A percentile compares a stretch with the other conserved stretches of the same genome.
These are phyloP conservation scores for Scheffersomyces titani DNA, from an alignment of 1,139 yeast species.

Conservation along the genomic window DNA sequence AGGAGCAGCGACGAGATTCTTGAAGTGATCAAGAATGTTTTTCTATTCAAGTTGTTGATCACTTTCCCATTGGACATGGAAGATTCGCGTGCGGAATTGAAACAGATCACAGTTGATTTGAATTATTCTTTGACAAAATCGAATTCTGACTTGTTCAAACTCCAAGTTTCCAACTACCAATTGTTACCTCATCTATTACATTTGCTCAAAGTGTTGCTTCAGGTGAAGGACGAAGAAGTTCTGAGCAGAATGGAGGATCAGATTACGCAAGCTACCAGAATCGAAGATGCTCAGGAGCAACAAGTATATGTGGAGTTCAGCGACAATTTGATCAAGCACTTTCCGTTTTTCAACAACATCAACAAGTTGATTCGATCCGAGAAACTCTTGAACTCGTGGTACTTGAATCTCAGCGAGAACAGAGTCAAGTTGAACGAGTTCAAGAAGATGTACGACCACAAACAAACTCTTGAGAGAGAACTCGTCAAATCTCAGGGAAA, in stretches of 20 bases:
- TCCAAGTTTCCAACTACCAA: constrained; percentile 37
- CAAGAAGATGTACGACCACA: neutral
- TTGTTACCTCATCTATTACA: constrained; percentile 38
- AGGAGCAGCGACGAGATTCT: constrained; percentile 13
- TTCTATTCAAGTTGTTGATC: constrained; percentile 35
- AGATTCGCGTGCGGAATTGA: constrained; percentile 23
- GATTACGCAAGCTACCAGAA: neutral
- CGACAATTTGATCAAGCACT: constrained; percentile 27
- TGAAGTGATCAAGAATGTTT: constrained; percentile 21
- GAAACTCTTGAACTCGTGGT: constrained; percentile 28
- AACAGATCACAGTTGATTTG: constrained; percentile 21
- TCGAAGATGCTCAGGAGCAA: neutral
- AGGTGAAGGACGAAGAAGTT: constrained; percentile 13
- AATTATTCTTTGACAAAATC: constrained; percentile 21
- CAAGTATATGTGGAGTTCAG: constrained; percentile 13
- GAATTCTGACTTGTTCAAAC: constrained; percentile 27
- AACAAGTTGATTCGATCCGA: constrained; percentile 30
- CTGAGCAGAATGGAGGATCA: neutral
- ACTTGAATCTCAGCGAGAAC: constrained; percentile 23
- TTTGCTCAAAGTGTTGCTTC: constrained; percentile 30
- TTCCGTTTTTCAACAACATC: constrained; percentile 32
- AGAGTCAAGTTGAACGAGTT: constrained; percentile 7
- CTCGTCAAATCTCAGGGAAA: constrained; percentile 2
- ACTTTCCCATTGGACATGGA: constrained; percentile 23
- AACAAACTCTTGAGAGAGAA: neutral